A percentile compares a stretch with the other conserved stretches of the same genome.
Conservation (phyloP, 2,329 filamentous ascomycete species). For the Microcera coccophila region DNA sequence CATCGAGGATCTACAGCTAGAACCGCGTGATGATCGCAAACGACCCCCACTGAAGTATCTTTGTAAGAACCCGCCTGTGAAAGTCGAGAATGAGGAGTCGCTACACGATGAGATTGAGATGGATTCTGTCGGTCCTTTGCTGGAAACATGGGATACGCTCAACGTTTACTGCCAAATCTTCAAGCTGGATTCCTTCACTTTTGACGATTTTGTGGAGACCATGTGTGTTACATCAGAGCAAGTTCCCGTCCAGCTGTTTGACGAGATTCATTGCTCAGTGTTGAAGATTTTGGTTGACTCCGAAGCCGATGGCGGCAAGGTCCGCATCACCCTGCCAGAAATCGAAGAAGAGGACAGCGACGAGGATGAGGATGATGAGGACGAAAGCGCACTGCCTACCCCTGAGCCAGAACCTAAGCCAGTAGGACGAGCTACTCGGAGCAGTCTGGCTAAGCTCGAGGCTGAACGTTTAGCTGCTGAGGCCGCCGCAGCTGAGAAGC, state of each 20-base stretch:
- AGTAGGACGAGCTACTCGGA: slow-evolving; percentile 70
- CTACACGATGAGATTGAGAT: slow-evolving; percentile 59
- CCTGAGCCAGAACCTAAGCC: slow-evolving; percentile 70
- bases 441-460: slow-evolving; percentile 79
- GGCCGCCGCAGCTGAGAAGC: slow-evolving; percentile 51
- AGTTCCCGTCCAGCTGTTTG: slow-evolving; percentile 75
- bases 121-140: slow-evolving; percentile 76
- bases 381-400: slow-evolving; percentile 49
- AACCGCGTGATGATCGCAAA: slow-evolving; percentile 60
- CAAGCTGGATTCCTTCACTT: slow-evolving; percentile 91
- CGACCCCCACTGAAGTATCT: slow-evolving; percentile 77
- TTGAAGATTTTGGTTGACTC: slow-evolving; percentile 80
- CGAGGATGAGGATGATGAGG: slow-evolving; percentile 58
- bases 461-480: slow-evolving; percentile 64
- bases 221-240: slow-evolving; percentile 73
- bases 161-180: slow-evolving; percentile 98
- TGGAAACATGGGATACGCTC: slow-evolving; percentile 94
- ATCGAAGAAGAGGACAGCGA: slow-evolving; percentile 69
- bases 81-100: slow-evolving; percentile 37
- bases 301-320: slow-evolving; percentile 69
- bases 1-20: slow-evolving; percentile 86
- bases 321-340: slow-evolving; percentile 75
- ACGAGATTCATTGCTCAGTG: slow-evolving; percentile 87
- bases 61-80: slow-evolving; percentile 59
- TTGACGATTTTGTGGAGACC: slow-evolving; percentile 91